Evolutionary conservation across 805 yeast species (phyloP), one percentile per base, ranked within the genome.

Genomic region (Starmerella bacillaris): DNA sequence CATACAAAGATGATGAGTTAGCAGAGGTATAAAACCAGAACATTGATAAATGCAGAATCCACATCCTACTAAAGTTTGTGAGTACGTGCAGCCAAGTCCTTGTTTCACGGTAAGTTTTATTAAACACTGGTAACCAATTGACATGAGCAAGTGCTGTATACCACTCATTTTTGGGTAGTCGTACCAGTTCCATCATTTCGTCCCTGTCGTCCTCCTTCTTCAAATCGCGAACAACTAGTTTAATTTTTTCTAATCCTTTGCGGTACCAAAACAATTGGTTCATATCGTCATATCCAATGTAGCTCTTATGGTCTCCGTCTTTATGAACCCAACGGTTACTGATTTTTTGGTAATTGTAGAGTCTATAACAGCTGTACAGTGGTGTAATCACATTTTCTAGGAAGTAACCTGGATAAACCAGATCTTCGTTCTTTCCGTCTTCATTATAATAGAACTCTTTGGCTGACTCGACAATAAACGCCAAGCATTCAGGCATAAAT

Each of bases 221-320:
- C 12, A 22, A 22, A n/a, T 9, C 24, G 11, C 24, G 9, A 12
- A 22, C 24, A 4, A 53, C 51, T n/a, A 80, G 62, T 35, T 64
- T 55, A 15, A 82, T 63, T 34, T 64, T 63, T 41, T 70, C 70
- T 35, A 82, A 59, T 0, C 89, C 82, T 41, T 70, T 66, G 3
- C 71, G 63, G 46, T 76, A 72, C 94, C 94, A 82, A 50, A 82
- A 82, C 26, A 77, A 59, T 49, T 82, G 94, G 51, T 82, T 82
- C 53, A 82, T 72, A 53, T 82, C 94, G 57, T 82, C 94, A 53
- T 82, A 82, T 0, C 94, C 94, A 39, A 82, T 72, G 4, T 70
- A 68, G 19, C 67, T 57, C 12, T 70, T 63, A 50, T 82, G 86
- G 49, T 77, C 86, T 37, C 62, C 67, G 40, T 70, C 75, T 8